Conservation (phyloP, 441 rosid species). For the Macaranga tanarius region DNA sequence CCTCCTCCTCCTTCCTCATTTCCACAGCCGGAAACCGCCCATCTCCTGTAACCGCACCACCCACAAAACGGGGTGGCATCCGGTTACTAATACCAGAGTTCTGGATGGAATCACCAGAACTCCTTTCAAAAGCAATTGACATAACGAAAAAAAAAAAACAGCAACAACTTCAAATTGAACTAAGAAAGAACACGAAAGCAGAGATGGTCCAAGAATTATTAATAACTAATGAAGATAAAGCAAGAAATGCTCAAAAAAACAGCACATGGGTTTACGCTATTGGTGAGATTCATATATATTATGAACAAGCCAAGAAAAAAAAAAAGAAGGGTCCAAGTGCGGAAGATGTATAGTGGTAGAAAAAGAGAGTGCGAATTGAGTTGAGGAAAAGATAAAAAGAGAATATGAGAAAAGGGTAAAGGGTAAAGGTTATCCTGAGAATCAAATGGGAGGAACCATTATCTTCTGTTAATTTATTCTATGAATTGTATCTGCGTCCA, state of each 20-base stretch:
- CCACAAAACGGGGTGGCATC: constrained; percentile 17
- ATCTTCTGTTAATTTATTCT: too few relatives aligned
- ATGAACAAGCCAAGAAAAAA: too few relatives aligned
- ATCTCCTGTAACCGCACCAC: constrained; percentile 3
- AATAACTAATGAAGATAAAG: neutral
- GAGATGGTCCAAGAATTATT: neutral
- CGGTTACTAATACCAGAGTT: constrained; percentile 20
- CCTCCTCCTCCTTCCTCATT: constrained; percentile 22
- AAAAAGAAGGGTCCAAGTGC: too few relatives aligned
- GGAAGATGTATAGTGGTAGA: too few relatives aligned
- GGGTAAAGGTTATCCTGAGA: too few relatives aligned
- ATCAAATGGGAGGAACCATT: too few relatives aligned
- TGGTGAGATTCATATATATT: too few relatives aligned
- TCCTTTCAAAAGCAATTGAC: constrained; percentile 29
- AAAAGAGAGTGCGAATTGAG: too few relatives aligned
- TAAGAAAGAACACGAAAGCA: neutral
- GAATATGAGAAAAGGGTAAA: too few relatives aligned
- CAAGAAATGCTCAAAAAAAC: too few relatives aligned
- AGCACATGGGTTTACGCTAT: neutral
- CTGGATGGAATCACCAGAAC: constrained; percentile 13
- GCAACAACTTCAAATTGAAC: neutral
- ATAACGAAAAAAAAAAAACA: neutral
- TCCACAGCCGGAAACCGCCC: constrained; percentile 15
- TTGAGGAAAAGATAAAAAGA: too few relatives aligned
- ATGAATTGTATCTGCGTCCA: too few relatives aligned